Evolutionary conservation across 2,329 filamentous ascomycete species (phyloP).

Genomic region (Rutstroemia sydowiana): DNA sequence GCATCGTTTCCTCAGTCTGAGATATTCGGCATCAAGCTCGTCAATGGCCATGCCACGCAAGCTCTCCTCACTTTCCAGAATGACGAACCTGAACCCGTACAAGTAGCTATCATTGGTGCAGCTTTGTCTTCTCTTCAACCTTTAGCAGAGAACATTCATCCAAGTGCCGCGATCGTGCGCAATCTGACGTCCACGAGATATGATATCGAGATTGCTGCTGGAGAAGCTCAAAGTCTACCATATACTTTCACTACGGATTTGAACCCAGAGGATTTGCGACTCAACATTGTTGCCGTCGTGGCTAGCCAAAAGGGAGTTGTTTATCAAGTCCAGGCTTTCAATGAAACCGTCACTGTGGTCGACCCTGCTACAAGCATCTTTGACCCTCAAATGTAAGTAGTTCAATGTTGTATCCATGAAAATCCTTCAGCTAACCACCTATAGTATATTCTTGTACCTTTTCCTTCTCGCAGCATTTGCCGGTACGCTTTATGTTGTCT

Average conservation of each 20-base stretch:
- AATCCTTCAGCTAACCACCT: conserved; percentile 11
- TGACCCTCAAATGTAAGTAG: conserved; percentile 84
- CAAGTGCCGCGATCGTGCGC: conserved; percentile 56
- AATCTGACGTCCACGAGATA: conserved; percentile 79
- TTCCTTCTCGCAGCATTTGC: conserved; percentile 73
- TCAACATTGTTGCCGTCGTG: conserved; percentile 72
- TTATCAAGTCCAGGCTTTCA: conserved; percentile 73
- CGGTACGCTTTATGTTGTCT: conserved; percentile 88
- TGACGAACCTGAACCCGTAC: conserved; percentile 68
- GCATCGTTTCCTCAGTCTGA: conserved; percentile 56
- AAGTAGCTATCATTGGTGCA: conserved; percentile 69
- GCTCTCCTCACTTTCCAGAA: conserved; percentile 79
- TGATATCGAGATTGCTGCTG: conserved; percentile 64
- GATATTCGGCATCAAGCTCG: conserved; percentile 88
- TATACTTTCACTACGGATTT: conserved; percentile 87
- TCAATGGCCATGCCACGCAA: conserved; percentile 84
- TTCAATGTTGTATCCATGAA: neutral
- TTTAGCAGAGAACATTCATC: conserved; percentile 41
- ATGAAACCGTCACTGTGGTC: conserved; percentile 77
- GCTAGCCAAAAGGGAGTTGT: conserved; percentile 57
- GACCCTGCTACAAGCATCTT: conserved; percentile 88
- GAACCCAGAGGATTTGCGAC: conserved; percentile 79
- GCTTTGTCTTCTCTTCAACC: conserved; percentile 54
- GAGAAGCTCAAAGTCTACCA: conserved; percentile 67
- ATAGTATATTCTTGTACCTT: conserved; percentile 93